phyloP scores from a whole-genome alignment of 441 rosid genomes.

The Brassica balearica region DNA sequence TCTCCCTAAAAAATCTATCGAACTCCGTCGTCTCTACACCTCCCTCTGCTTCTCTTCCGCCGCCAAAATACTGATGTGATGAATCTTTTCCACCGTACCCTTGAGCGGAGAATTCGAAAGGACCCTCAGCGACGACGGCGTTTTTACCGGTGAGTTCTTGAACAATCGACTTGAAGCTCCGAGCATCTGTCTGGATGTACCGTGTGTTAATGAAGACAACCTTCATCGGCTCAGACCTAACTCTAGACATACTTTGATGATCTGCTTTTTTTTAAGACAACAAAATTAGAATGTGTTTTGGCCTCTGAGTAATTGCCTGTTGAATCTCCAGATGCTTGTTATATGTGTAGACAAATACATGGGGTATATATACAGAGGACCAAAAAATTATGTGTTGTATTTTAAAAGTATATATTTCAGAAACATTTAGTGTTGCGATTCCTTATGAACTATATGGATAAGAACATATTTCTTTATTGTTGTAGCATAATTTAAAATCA shows the following conservation, averaged over 20 bases:
- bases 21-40: constrained; percentile 39
- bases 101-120: constrained; percentile 27
- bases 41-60: constrained; percentile 19
- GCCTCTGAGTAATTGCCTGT: constrained; percentile 22
- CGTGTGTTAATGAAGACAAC: constrained; percentile 55
- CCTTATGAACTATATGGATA: constrained; percentile 20
- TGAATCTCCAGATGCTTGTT: constrained; percentile 14
- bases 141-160: constrained; percentile 61
- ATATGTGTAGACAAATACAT: constrained; percentile 30
- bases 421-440: constrained; percentile 26
- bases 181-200: constrained; percentile 54
- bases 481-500: background rate
- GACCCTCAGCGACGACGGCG: constrained; percentile 38
- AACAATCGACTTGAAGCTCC: constrained; percentile 56
- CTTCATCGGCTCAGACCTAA: constrained; percentile 46
- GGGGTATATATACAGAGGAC: background rate
- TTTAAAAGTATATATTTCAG: background rate
- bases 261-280: background rate
- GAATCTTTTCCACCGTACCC: constrained; percentile 3
- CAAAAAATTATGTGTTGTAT: background rate
- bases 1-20: constrained; percentile 38
- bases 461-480: constrained; percentile 8
- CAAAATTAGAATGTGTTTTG: background rate
- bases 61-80: background rate
- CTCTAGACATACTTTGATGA: constrained; percentile 33